Conservation (phyloP, 2,329 filamentous ascomycete genomes). For the Podosphaera fusca region DNA sequence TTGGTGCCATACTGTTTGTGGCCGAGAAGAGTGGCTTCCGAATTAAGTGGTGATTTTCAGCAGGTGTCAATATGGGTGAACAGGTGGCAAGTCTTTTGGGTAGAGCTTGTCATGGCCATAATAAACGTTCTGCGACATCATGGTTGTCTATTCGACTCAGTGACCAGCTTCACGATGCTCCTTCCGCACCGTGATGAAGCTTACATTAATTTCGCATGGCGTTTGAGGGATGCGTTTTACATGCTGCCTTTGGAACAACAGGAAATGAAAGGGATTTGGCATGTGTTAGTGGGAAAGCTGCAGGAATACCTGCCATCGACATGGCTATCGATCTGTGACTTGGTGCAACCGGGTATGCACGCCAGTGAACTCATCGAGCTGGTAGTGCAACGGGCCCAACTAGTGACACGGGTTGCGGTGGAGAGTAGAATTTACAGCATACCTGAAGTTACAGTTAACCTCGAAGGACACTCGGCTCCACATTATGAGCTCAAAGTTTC, state of each 20-base stretch:
- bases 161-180: background rate
- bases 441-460: background rate
- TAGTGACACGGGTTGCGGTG: background rate
- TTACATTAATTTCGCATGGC: background rate
- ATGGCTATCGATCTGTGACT: background rate
- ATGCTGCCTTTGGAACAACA: background rate
- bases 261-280: background rate
- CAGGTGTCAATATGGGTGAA: no score
- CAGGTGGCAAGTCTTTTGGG: no score
- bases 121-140: background rate
- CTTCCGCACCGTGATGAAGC: background rate
- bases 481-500: background rate
- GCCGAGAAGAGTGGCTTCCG: background rate
- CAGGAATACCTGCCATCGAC: background rate
- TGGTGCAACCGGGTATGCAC: background rate
- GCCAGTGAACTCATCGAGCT: background rate
- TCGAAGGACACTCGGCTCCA: background rate
- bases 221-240: background rate
- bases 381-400: background rate
- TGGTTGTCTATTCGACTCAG: background rate
- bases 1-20: background rate
- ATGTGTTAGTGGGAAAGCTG: background rate
- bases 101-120: no score
- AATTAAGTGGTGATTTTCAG: background rate
- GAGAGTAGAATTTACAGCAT: background rate